Evolutionary conservation across 768 basidiomycete genomes (phyloP).

Genomic region (Atractiella rhizophila): DNA sequence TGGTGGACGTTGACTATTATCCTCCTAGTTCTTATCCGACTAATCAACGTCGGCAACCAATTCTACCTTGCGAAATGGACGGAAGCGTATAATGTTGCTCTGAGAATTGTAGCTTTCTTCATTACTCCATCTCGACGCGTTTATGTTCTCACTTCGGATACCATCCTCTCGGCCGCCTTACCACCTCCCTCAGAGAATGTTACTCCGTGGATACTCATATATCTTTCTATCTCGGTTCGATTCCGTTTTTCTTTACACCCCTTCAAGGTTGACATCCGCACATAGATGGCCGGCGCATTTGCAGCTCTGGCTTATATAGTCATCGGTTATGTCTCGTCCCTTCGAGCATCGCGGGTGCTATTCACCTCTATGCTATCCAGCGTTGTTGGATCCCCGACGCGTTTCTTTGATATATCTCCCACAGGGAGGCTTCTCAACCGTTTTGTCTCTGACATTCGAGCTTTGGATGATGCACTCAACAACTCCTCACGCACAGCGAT

Average conservation of each 20-base stretch:
- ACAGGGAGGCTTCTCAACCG: slow-evolving; percentile 6
- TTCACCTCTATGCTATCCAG: slow-evolving; percentile 1
- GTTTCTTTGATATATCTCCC: slow-evolving; percentile 4
- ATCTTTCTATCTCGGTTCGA: background rate
- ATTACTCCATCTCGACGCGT: too few relatives aligned
- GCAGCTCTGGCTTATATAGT: too few relatives aligned
- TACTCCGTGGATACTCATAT: slow-evolving; percentile 4
- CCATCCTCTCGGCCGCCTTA: background rate
- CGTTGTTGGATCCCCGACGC: too few relatives aligned
- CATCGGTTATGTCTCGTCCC: too few relatives aligned
- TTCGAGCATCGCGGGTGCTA: slow-evolving; percentile 3
- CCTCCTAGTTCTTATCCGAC: too few relatives aligned
- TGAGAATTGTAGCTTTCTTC: too few relatives aligned
- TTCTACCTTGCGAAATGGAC: slow-evolving; percentile 13
- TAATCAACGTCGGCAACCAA: background rate
- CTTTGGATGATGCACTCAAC: slow-evolving; percentile 1
- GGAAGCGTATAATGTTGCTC: slow-evolving; percentile 6
- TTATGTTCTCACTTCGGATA: too few relatives aligned
- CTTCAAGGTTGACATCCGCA: too few relatives aligned
- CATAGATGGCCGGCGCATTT: background rate
- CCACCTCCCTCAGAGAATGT: slow-evolving; percentile 6
- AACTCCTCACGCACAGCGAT: too few relatives aligned
- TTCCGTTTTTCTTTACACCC: too few relatives aligned
- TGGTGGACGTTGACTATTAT: slow-evolving; percentile 3
- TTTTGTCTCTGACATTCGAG: slow-evolving; percentile 2